Evolutionary conservation across 2,329 filamentous ascomycete genomes (phyloP).

Genomic region (Fusarium sp.): DNA sequence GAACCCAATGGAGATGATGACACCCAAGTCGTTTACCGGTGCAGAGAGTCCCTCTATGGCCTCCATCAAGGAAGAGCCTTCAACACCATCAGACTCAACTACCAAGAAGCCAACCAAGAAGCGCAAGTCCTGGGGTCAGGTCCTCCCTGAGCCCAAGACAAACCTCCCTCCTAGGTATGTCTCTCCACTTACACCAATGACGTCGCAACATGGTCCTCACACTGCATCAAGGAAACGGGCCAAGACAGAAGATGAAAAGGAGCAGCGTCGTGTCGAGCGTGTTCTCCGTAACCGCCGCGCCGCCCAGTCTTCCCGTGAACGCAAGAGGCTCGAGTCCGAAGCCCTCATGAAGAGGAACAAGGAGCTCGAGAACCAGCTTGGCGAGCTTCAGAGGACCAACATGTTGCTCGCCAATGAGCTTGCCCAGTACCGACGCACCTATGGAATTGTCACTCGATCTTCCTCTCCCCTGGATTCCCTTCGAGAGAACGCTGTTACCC

Average conservation of each 20-base stretch:
- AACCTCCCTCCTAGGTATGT: slow-evolving; percentile 88
- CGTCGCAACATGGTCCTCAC: slow-evolving; percentile 34
- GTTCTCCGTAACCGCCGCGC: slow-evolving; percentile 96
- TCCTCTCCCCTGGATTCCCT: slow-evolving; percentile 56
- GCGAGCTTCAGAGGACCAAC: slow-evolving; percentile 67
- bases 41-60: slow-evolving; percentile 34
- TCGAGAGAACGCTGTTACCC: slow-evolving; percentile 61
- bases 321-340: slow-evolving; percentile 90
- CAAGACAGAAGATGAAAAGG: slow-evolving; percentile 99
- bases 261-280: slow-evolving; percentile 95
- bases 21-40: slow-evolving; percentile 54
- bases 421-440: slow-evolving; percentile 58
- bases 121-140: slow-evolving; percentile 98
- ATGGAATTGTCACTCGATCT: slow-evolving; percentile 54
- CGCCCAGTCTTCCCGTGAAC: slow-evolving; percentile 94
- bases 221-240: slow-evolving; percentile 79
- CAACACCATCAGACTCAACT: slow-evolving; percentile 36
- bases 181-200: not conserved
- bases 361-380: slow-evolving; percentile 72
- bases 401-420: slow-evolving; percentile 61
- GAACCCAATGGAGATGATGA: slow-evolving; percentile 62
- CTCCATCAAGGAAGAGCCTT: slow-evolving; percentile 32
- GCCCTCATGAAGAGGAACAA: slow-evolving; percentile 81
- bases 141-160: slow-evolving; percentile 95
- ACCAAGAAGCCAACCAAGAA: slow-evolving; percentile 85